phyloP scores from a whole-genome alignment of 2,329 filamentous ascomycete genomes.

The Ophiostoma ips region DNA sequence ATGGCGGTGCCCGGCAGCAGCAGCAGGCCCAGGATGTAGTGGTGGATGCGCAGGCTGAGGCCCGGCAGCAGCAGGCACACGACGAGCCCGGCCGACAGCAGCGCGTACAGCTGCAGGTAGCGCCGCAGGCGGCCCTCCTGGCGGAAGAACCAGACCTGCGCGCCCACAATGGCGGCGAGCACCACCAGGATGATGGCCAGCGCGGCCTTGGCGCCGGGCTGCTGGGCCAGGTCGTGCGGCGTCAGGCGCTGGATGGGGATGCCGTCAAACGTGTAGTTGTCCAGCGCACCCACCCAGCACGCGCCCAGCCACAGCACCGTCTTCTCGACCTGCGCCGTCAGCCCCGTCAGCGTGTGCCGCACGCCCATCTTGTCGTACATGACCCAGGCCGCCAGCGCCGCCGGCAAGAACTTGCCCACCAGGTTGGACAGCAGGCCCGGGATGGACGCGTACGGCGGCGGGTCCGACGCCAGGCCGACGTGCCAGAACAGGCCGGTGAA shows the following conservation, averaged over 20 bases:
- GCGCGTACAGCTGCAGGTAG: constrained; percentile 64
- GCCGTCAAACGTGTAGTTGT: constrained; percentile 89
- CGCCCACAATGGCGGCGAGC: constrained; percentile 52
- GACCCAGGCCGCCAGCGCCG: constrained; percentile 74
- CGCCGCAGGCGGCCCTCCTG: constrained; percentile 67
- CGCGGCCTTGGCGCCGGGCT: constrained; percentile 78
- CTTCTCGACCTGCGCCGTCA: constrained; percentile 80
- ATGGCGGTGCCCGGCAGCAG: constrained; percentile 79
- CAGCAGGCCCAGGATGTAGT: constrained; percentile 81
- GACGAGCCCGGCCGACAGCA: constrained; percentile 53
- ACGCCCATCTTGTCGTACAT: constrained; percentile 76
- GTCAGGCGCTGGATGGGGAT: constrained; percentile 92
- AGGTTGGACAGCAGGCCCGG: constrained; percentile 63
- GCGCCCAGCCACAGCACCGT: constrained; percentile 79
- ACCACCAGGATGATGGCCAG: constrained; percentile 63
- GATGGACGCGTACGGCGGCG: constrained; percentile 54
- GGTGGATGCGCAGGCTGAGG: constrained; percentile 77
- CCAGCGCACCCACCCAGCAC: constrained; percentile 81
- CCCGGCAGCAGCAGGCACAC: constrained; percentile 59
- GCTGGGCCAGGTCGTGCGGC: constrained; percentile 71
- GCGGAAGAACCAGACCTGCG: constrained; percentile 76
- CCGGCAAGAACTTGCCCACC: constrained; percentile 71
- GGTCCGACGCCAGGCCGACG: constrained; percentile 78
- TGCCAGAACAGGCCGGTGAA: constrained; percentile 82
- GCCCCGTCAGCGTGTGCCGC: constrained; percentile 51